phyloP scores from a whole-genome alignment of 306 rosid species.

The Cicer chorassanicum region DNA sequence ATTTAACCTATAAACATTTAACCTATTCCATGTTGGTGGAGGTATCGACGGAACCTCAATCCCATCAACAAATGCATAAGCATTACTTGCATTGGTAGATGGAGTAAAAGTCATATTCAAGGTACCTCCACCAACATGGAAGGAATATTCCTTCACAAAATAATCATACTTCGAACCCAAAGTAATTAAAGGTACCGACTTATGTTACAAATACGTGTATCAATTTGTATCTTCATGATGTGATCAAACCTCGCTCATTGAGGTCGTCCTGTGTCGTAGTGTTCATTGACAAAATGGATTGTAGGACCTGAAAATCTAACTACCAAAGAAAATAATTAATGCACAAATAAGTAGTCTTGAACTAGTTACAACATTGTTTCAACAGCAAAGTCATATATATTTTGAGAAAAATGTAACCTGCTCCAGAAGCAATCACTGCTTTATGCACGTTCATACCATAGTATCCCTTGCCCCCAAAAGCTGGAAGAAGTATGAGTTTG shows the following conservation, averaged over 20 bases:
- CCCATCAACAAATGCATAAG: constrained; percentile 86
- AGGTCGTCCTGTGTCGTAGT: constrained; percentile 47
- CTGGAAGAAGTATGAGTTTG: constrained; percentile 92
- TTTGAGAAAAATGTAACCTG: constrained; percentile 52
- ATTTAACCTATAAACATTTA: constrained; percentile 71
- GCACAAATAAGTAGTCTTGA: not conserved
- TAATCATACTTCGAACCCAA: constrained; percentile 64
- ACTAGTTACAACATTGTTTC: not conserved
- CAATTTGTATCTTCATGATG: constrained; percentile 47
- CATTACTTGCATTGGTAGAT: constrained; percentile 58
- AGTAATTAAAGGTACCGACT: not conserved
- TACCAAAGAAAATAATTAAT: not conserved
- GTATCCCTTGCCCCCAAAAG: constrained; percentile 94
- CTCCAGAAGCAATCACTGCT: constrained; percentile 90
- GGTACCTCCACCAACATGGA: constrained; percentile 63
- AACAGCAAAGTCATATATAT: not conserved
- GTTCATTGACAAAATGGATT: constrained; percentile 85
- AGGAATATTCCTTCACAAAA: constrained; percentile 65
- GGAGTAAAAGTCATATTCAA: constrained; percentile 76
- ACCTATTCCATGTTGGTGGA: too few species aligned
- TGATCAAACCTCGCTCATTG: too few species aligned
- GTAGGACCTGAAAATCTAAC: constrained; percentile 86
- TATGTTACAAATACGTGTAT: constrained; percentile 3
- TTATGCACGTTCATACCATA: constrained; percentile 92
- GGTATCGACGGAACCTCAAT: constrained; percentile 88